Evolutionary conservation across 1,284 basidiomycete genomes (phyloP).

Genomic region (Papiliotrema terrestris): DNA sequence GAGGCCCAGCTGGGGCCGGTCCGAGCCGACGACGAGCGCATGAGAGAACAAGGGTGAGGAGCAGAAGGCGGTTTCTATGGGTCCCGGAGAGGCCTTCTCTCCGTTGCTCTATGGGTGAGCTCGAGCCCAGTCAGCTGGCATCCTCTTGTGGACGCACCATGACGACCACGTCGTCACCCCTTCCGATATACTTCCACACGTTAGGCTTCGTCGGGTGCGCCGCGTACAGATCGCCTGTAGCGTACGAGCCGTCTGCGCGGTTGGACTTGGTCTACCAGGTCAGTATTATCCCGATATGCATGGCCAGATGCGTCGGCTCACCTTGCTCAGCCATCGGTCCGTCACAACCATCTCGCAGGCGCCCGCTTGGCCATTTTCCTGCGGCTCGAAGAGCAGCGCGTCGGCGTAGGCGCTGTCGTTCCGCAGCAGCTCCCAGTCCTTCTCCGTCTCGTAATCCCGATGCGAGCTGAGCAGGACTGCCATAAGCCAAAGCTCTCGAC

Average conservation of each 20-base stretch:
- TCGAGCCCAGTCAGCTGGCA: not conserved
- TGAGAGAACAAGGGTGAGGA: slow-evolving; percentile 32
- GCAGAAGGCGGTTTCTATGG: slow-evolving; percentile 32
- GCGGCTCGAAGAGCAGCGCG: slow-evolving; percentile 26
- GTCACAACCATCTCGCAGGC: slow-evolving; percentile 44
- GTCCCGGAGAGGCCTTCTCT: slow-evolving; percentile 42
- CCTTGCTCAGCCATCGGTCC: slow-evolving; percentile 40
- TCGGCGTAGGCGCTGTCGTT: slow-evolving; percentile 34
- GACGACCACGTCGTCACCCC: slow-evolving; percentile 50
- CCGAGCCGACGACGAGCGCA: slow-evolving; percentile 47
- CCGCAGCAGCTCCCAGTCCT: slow-evolving; percentile 49
- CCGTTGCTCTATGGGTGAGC: slow-evolving; percentile 30
- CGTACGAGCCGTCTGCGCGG: slow-evolving; percentile 44
- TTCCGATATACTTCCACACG: slow-evolving; percentile 46
- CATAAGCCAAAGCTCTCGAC: not conserved
- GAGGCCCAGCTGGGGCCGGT: slow-evolving; percentile 39
- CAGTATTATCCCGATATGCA: not conserved
- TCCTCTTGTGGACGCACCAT: slow-evolving; percentile 20
- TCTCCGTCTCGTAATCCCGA: slow-evolving; percentile 44
- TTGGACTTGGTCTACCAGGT: slow-evolving; percentile 37
- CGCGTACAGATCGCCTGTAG: slow-evolving; percentile 48
- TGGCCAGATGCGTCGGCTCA: slow-evolving; percentile 4
- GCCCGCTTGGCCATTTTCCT: slow-evolving; percentile 9
- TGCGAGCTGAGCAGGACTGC: slow-evolving; percentile 48
- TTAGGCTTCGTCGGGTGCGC: slow-evolving; percentile 35